Evolutionary conservation across 768 basidiomycete species (phyloP).

Genomic region (Lyophyllum semitale): DNA sequence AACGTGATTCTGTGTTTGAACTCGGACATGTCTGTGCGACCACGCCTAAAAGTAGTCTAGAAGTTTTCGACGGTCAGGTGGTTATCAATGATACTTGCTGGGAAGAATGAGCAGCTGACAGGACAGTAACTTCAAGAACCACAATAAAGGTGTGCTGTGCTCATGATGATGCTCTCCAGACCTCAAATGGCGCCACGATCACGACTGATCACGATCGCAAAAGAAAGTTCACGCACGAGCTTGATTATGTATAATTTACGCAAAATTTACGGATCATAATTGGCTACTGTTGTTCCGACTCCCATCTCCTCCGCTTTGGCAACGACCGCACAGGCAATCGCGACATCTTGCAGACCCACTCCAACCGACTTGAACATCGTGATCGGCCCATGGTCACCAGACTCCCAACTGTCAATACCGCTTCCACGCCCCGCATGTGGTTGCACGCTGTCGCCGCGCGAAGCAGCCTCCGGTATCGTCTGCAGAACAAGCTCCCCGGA

Average conservation of each 20-base stretch:
- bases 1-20: background rate
- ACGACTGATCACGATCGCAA: background rate
- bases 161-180: background rate
- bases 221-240: no score
- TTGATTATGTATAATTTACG: no score
- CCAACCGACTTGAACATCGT: constrained; percentile 91
- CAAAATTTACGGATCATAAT: constrained; percentile 38
- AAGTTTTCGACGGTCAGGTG: background rate
- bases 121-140: no score
- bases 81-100: background rate
- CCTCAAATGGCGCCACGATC: background rate
- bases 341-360: constrained; percentile 84
- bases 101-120: background rate
- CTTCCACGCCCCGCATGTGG: background rate
- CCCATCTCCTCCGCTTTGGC: constrained; percentile 55
- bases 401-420: background rate
- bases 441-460: background rate
- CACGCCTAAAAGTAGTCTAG: background rate
- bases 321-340: constrained; percentile 72
- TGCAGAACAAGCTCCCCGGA: constrained; percentile 12
- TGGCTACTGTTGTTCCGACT: constrained; percentile 49
- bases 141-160: no score
- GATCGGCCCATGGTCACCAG: constrained; percentile 41
- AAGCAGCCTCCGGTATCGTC: background rate
- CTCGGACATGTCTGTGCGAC: background rate